Conservation (phyloP, 2,329 filamentous ascomycete species). For the Rhexocercosporidium sp. region DNA sequence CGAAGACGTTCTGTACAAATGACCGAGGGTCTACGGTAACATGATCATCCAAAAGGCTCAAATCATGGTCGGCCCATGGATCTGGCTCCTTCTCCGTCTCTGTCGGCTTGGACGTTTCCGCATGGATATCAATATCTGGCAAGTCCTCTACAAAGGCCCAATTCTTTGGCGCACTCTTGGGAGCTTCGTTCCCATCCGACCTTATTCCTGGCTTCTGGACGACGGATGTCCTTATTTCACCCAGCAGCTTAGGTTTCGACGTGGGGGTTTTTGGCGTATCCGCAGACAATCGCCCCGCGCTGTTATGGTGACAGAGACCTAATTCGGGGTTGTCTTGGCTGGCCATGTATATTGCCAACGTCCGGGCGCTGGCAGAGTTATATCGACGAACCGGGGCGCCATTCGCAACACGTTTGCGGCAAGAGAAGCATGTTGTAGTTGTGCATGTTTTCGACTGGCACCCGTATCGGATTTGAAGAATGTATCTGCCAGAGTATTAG, state of each 20-base stretch:
- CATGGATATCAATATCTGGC: not conserved
- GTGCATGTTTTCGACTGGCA: conserved; percentile 72
- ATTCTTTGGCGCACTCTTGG: conserved; percentile 6
- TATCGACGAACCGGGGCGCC: conserved; percentile 77
- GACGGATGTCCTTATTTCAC: not conserved
- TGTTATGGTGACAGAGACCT: conserved; percentile 62
- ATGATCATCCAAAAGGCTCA: conserved; percentile 29
- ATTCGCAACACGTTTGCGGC: conserved; percentile 68
- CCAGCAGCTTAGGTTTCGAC: not conserved
- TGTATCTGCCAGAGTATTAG: conserved; percentile 61
- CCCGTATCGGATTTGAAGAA: conserved; percentile 81
- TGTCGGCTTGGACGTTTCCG: conserved; percentile 11
- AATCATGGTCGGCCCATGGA: conserved; percentile 6
- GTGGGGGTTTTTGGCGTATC: conserved; percentile 13
- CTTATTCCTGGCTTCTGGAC: not conserved
- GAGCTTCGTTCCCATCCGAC: not conserved
- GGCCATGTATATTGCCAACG: conserved; percentile 79
- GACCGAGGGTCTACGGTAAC: conserved; percentile 62
- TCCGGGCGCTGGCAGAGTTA: conserved; percentile 80
- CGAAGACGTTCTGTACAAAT: conserved; percentile 69
- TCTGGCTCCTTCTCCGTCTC: conserved; percentile 9
- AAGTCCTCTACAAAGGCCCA: conserved; percentile 4
- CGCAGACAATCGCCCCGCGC: conserved; percentile 20
- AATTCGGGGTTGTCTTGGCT: conserved; percentile 78
- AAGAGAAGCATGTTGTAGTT: conserved; percentile 82